Base-by-base conservation (phyloP, 768 basidiomycete genomes). In the Leccinum variicolor region DNA sequence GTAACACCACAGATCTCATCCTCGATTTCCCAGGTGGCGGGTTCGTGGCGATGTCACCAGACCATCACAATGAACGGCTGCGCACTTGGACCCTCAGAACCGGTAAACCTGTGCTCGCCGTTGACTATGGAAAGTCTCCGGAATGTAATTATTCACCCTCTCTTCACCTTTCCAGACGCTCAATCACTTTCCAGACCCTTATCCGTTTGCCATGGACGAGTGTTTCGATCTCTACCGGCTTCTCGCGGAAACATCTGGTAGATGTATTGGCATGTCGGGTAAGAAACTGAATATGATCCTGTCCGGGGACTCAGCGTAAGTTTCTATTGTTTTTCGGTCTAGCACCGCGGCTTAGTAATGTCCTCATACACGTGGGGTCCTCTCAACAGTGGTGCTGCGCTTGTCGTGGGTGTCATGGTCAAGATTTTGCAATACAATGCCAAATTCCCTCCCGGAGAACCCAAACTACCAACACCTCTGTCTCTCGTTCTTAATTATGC, bases 261-360 rank as follows among this genome's bases (percentile, higher is more conserved):
- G 79, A 50, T 76, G 85, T 21, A 84, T 99, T 54, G 96, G 96
- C 5, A 93, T 98, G 85, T 87, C 87, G 15, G 92, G 92, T n/a
- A 81, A 79, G 62, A 79, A 82, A 64, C 74, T 98, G 19, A 87
- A 86, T 62, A 77, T 94, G 28, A 83, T 98, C 56, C 66, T 97
- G 50, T 84, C 87, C 5, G 95, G 96, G 2, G 97, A 99, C 75
- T 98, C 96, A n/a, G 97, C 97, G 95, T 97, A 72, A 77, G 94
- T 81, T 36, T 29, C 36, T 29, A 19, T 46, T 26, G 10, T 64
- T 43, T 19, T 25, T 56, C 23, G 23, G 26, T 21, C 46, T 34
- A 58, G 34, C 49, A 55, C 50, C n/a, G n/a, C n/a, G 48, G 48
- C 19, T 48, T 50, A 53, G 15, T 58, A 19, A 47, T 46, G 17